Percentiles rank a stretch among this genome's conserved stretches.
These are phyloP conservation scores for Cymodocea nodosa DNA, from an alignment of 116 monocot genomes.

Conservation along the genomic window DNA sequence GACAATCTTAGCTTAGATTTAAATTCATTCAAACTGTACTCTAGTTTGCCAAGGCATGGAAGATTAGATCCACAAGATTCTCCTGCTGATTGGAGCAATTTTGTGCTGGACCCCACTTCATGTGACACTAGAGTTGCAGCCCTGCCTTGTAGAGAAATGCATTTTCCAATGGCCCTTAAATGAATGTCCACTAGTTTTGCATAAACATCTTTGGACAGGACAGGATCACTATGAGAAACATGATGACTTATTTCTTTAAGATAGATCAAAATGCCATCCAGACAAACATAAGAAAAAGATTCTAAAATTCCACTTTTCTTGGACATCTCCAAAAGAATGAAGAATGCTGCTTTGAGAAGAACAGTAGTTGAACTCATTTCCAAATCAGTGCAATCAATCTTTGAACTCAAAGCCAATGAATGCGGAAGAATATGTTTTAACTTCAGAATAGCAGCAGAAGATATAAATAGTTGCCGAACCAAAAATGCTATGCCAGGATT, in stretches of 20 bases:
- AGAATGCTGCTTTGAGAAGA: constrained; percentile 32
- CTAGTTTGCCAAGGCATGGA: constrained; percentile 10
- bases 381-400: constrained; percentile 6
- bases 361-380: constrained; percentile 16
- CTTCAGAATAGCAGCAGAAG: constrained; percentile 62
- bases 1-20: constrained; percentile 54
- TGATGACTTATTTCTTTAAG: constrained; percentile 45
- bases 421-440: constrained; percentile 19
- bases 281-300: constrained; percentile 34
- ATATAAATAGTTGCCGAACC: constrained; percentile 48
- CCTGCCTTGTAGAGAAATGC: constrained; percentile 69
- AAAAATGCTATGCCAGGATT: constrained; percentile 33
- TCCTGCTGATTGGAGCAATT: constrained; percentile 23
- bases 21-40: constrained; percentile 29
- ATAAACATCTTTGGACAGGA: constrained; percentile 41
- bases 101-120: constrained; percentile 44
- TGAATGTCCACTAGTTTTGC: constrained; percentile 40
- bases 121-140: constrained; percentile 57
- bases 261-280: constrained; percentile 65
- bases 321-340: constrained; percentile 33
- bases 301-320: constrained; percentile 15
- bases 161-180: constrained; percentile 70
- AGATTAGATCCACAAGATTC: constrained; percentile 6
- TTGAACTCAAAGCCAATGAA: constrained; percentile 4
- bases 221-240: constrained; percentile 28